Evolutionary conservation across 768 basidiomycete genomes (phyloP), one percentile per base, ranked within the genome.

Genomic region (Mrakia blollopis): DNA sequence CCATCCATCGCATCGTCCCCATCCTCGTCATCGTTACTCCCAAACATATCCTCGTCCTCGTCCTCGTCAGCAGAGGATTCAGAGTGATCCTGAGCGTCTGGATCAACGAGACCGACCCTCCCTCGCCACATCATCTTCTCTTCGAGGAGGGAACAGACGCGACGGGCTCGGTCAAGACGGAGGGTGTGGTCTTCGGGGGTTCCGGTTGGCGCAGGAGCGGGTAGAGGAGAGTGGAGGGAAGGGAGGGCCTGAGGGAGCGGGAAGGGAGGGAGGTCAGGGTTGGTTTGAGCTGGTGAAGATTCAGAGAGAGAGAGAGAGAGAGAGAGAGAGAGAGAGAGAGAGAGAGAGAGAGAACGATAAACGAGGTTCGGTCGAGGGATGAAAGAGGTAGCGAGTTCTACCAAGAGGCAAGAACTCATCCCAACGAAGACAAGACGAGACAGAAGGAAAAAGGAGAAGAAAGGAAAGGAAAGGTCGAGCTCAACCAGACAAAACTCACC

Each of bases 1-100:
- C 28, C 69, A 35, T 3, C 30, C 30, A 35, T 39, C 6, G 47
- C 32, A 30, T 23, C 32, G 9, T 71, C 44, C 5, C 18, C 37
- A 44, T 74, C 73, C 30, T 28, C 41, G 61, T 47, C 73, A 0
- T 41, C 61, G 23, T 54, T 60, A 23, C 44, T 50, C 30, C 73
- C 73, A 21, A 74, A 74, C 47, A 74, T 74, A 25, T 74, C 73
- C 41, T 74, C 73, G 62, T 63, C 62, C 23, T 74, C 73, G 23
- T 50, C 62, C 13, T 44, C 60, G 1, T 44, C 69, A 3, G n/a
- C 69, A 25, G 21, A n/a, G 50, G 39, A 11, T 14, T 30, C 32
- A 14, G 16, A 13, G 5, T 14, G 6, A 35, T 6, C 47, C 7
- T 30, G 47, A 35, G 54, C 37, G 6, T 74, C 73, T 6, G 37